These are phyloP conservation scores for Russula abietina DNA, from an alignment of 768 basidiomycete species.

Conservation along the genomic window DNA sequence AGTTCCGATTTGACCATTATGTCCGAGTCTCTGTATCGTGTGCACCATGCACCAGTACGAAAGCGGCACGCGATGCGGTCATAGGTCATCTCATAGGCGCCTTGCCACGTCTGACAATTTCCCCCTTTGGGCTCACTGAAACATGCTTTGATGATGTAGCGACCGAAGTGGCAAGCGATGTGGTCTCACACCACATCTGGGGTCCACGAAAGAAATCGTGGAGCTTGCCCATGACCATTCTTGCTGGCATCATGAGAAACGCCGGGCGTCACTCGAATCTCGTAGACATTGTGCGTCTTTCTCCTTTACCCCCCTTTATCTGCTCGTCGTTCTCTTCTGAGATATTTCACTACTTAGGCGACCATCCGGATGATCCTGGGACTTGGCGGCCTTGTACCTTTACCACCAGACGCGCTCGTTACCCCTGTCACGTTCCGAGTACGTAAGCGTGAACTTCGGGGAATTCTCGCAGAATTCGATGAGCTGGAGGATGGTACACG, in stretches of 20 bases:
- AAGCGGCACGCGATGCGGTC: constrained; percentile 12
- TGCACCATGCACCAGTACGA: not conserved
- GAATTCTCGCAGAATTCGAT: constrained; percentile 74
- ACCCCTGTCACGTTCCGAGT: constrained; percentile 93
- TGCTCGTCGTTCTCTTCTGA: not conserved
- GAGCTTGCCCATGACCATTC: constrained; percentile 92
- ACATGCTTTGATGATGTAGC: constrained; percentile 35
- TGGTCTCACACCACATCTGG: constrained; percentile 73
- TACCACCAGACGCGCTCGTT: constrained; percentile 88
- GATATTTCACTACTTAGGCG: constrained; percentile 30
- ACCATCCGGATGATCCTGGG: constrained; percentile 62
- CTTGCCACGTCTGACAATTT: not conserved
- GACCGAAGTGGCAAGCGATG: constrained; percentile 50
- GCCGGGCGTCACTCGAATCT: constrained; percentile 75
- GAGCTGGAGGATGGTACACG: constrained; percentile 66
- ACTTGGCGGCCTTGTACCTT: constrained; percentile 72
- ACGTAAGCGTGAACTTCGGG: constrained; percentile 60
- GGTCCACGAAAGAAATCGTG: constrained; percentile 87
- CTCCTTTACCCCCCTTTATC: not conserved
- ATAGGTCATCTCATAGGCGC: constrained; percentile 17
- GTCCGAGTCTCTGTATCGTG: not conserved
- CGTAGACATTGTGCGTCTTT: constrained; percentile 62
- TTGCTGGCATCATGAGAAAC: constrained; percentile 80
- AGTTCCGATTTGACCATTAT: not conserved
- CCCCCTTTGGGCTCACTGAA: constrained; percentile 28